Evolutionary conservation across 2,329 filamentous ascomycete species (phyloP).

Genomic region (Plenodomus tracheiphilus): DNA sequence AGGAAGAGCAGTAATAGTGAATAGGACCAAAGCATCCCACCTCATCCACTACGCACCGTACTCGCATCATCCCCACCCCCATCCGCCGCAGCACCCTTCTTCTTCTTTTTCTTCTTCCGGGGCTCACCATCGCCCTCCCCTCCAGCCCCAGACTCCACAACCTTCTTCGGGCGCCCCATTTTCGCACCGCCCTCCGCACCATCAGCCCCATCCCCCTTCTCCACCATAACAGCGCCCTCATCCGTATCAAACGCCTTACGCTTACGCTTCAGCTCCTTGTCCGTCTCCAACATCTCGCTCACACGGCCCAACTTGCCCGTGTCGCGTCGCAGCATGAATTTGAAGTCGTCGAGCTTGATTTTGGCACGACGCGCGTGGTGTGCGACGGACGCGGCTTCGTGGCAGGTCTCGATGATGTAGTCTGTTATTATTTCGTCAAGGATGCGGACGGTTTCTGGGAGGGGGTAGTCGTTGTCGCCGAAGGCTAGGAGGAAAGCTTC

Average conservation of each 20-base stretch:
- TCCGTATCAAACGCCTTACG: conserved; percentile 74
- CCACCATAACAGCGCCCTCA: conserved; percentile 61
- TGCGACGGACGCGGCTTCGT: conserved; percentile 83
- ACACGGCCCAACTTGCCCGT: conserved; percentile 85
- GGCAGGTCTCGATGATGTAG: conserved; percentile 88
- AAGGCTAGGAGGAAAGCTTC: conserved; percentile 76
- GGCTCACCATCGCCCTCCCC: conserved; percentile 10
- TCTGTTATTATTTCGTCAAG: conserved; percentile 96
- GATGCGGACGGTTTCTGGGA: conserved; percentile 80
- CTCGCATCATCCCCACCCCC: conserved; percentile 22
- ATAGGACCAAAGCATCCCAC: neutral
- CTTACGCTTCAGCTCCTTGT: conserved; percentile 81
- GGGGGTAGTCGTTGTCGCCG: conserved; percentile 75
- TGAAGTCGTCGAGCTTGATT: conserved; percentile 97
- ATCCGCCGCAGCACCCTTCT: conserved; percentile 12
- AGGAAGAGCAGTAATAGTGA: neutral
- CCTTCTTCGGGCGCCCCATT: conserved; percentile 8
- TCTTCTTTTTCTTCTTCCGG: conserved; percentile 23
- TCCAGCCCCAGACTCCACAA: neutral
- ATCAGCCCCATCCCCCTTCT: conserved; percentile 28
- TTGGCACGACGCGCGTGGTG: conserved; percentile 89
- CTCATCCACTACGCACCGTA: conserved; percentile 24
- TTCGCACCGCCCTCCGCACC: conserved; percentile 7
- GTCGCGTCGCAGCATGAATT: conserved; percentile 87
- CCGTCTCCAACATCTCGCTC: conserved; percentile 85